phyloP scores from a whole-genome alignment of 495 filamentous ascomycete species.

The Penicillium canariense region DNA sequence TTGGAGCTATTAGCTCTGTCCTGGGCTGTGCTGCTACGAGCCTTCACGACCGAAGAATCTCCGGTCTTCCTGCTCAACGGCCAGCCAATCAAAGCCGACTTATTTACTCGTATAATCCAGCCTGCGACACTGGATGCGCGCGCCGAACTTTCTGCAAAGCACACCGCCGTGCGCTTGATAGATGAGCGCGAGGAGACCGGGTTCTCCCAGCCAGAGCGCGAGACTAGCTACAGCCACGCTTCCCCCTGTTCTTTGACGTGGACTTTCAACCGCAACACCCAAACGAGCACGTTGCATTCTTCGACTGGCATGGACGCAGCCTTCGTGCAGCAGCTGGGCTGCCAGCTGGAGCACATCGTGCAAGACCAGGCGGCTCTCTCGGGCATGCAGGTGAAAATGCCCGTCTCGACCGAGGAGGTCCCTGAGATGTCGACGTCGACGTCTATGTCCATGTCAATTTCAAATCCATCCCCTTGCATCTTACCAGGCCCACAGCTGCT shows the following conservation, averaged over 20 bases:
- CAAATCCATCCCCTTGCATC: slow-evolving; percentile 55
- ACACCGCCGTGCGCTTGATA: slow-evolving; percentile 19
- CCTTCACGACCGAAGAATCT: slow-evolving; percentile 34
- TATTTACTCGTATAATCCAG: slow-evolving; percentile 23
- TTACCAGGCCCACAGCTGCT: slow-evolving; percentile 61
- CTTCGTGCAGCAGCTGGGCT: slow-evolving; percentile 25
- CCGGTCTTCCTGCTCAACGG: slow-evolving; percentile 37
- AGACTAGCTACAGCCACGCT: not conserved
- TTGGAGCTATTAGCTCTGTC: slow-evolving; percentile 30
- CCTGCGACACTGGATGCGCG: slow-evolving; percentile 15
- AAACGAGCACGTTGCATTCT: slow-evolving; percentile 26
- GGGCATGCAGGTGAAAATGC: slow-evolving; percentile 14
- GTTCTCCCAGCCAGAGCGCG: not conserved
- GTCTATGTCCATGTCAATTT: slow-evolving; percentile 49
- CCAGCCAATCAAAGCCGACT: slow-evolving; percentile 32
- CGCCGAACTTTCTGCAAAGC: slow-evolving; percentile 15
- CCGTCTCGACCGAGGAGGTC: slow-evolving; percentile 10
- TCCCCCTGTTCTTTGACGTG: slow-evolving; percentile 16
- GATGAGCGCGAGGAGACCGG: slow-evolving; percentile 1
- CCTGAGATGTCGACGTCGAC: slow-evolving; percentile 10
- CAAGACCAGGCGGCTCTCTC: slow-evolving; percentile 16
- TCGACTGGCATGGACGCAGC: slow-evolving; percentile 19
- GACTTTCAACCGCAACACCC: slow-evolving; percentile 18
- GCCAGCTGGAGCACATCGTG: slow-evolving; percentile 25
- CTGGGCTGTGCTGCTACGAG: slow-evolving; percentile 41